Evolutionary conservation across 352 stramenopile species (phyloP), one percentile per base, ranked within the genome.

Genomic region (Phytophthora parvispora): DNA sequence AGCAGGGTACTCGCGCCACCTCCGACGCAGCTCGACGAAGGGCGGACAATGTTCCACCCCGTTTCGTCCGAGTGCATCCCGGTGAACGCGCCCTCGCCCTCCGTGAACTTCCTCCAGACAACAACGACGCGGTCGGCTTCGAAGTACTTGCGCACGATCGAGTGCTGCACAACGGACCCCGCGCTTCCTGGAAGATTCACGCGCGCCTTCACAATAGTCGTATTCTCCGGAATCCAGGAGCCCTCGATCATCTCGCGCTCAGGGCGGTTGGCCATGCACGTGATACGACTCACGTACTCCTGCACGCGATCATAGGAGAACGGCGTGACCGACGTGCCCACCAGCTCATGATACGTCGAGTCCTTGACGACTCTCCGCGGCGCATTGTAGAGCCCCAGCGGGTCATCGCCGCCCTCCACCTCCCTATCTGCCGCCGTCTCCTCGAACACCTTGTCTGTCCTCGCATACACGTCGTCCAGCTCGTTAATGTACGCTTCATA

Each of bases 21-120:
- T 3, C 43, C 36, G 16, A 29, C 36, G 29, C 29, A 57, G 25
- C 47, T 60, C 6, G 36, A 13, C 13, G 69, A 75, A 5, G 73
- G 64, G 0, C 66, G 69, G 1, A 81, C 20, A 20, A 78, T 62
- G 28, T 64, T 72, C 84, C 84, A 92, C 3, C 81, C 81, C 1
- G 79, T 92, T 54, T 90, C 80, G 27, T 92, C 81, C 34, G 78
- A 81, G 52, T 83, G 78, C 71, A 90, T 80, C 0, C 74, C 75
- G 56, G 69, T 76, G 38, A 75, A 75, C 12, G 18, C 34, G 1
- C 74, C 61, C 34, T 78, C 77, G 10, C 80, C 77, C 40, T 89
- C 74, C 0, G 60, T 72, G 18, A 86, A 77, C 18, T 78, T 78
- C 20, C 78, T 77, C 72, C 75, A 92, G 28, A 90, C 75, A 8